Conservation (phyloP, 805 yeast genomes). For the Metschnikowia sp. region DNA sequence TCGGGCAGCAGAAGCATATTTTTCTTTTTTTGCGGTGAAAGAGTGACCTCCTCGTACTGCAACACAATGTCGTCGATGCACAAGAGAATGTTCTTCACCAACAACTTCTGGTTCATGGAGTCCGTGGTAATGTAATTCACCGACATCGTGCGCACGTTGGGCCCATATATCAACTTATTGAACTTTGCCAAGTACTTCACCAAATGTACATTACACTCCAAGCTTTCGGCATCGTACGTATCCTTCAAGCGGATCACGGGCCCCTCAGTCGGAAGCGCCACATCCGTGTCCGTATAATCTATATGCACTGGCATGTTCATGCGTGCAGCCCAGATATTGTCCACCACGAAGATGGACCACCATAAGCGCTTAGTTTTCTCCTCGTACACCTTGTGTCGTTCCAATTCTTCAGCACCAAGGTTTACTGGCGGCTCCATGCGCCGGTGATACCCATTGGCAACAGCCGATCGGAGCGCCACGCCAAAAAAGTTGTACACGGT, state of each 20-base stretch:
- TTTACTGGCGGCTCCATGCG: slow-evolving; percentile 17
- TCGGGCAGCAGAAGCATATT: slow-evolving; percentile 21
- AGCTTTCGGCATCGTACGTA: slow-evolving; percentile 25
- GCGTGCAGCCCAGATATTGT: slow-evolving; percentile 38
- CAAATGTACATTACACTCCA: slow-evolving; percentile 39
- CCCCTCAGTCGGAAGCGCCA: slow-evolving; percentile 38
- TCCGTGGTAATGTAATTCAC: slow-evolving; percentile 40
- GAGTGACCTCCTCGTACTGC: slow-evolving; percentile 30
- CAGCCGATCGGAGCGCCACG: slow-evolving; percentile 37
- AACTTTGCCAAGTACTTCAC: slow-evolving; percentile 37
- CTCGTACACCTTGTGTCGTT: slow-evolving; percentile 3
- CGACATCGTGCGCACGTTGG: slow-evolving; percentile 37
- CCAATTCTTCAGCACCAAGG: slow-evolving; percentile 1
- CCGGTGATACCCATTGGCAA: slow-evolving; percentile 37
- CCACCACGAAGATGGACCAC: slow-evolving; percentile 42
- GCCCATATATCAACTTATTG: slow-evolving; percentile 36
- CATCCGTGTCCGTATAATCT: slow-evolving; percentile 42
- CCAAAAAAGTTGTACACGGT: slow-evolving; percentile 40
- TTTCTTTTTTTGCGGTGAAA: slow-evolving; percentile 21
- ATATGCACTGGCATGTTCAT: slow-evolving; percentile 39
- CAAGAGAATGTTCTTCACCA: slow-evolving; percentile 28
- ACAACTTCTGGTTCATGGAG: slow-evolving; percentile 35
- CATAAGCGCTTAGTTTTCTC: slow-evolving; percentile 38
- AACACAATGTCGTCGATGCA: slow-evolving; percentile 28
- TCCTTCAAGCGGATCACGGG: slow-evolving; percentile 24